Conservation (phyloP, 768 basidiomycete species). For the Kockovaella imperatae region DNA sequence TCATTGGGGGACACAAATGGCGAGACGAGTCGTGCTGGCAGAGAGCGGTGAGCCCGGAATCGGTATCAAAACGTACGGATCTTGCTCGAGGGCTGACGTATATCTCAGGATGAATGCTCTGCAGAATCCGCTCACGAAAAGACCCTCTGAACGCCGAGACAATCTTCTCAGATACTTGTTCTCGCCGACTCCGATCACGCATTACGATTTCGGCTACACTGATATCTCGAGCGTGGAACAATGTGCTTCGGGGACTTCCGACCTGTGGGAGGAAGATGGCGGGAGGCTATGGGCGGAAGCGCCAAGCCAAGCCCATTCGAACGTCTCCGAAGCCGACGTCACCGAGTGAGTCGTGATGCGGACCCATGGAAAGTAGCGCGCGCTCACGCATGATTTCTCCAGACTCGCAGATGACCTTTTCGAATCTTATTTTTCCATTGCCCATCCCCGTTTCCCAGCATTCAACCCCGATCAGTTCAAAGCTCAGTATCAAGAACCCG, state of each 20-base stretch:
- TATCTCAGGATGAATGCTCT: not conserved
- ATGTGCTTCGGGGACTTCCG: constrained; percentile 15
- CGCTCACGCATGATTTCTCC: constrained; percentile 8
- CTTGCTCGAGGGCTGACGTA: not conserved
- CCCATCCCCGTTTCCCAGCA: constrained; percentile 78
- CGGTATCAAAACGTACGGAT: constrained; percentile 1
- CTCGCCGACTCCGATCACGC: constrained; percentile 27
- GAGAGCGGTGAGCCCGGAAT: no score
- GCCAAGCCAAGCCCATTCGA: constrained; percentile 58
- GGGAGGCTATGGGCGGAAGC: constrained; percentile 23
- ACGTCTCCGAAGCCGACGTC: constrained; percentile 65
- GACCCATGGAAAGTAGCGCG: not conserved
- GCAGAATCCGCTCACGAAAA: not conserved
- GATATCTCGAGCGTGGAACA: constrained; percentile 25
- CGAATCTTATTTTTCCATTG: constrained; percentile 79
- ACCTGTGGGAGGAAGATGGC: constrained; percentile 31
- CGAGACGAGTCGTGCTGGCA: no score
- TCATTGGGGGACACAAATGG: no score
- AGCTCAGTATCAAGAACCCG: constrained; percentile 53
- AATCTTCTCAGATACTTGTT: constrained; percentile 41
- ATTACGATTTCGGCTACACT: constrained; percentile 28
- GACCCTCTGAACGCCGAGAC: constrained; percentile 9
- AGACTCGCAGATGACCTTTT: constrained; percentile 89
- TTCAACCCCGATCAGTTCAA: constrained; percentile 78
- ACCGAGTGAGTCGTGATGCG: constrained; percentile 83